These are phyloP conservation scores for Phoenix roebelenii DNA, from an alignment of 176 grass and related monocot species.

Conservation along the genomic window DNA sequence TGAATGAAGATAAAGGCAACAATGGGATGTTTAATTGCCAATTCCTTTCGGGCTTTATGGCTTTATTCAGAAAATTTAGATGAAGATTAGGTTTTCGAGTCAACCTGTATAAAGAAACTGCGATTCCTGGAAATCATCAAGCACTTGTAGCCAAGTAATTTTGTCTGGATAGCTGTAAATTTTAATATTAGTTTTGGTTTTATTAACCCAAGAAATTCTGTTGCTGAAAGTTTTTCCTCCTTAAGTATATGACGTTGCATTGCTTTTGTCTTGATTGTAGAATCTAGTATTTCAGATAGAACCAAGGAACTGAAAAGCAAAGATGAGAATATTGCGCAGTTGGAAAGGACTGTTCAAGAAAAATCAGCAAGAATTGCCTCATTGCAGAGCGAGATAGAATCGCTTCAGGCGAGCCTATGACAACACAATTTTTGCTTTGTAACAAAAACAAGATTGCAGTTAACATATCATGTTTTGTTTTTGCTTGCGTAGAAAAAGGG, in stretches of 20 bases:
- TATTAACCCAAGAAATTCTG: too few relatives aligned
- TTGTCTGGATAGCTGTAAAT: too few relatives aligned
- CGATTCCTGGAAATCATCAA: too few relatives aligned
- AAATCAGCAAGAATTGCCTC: slow-evolving; percentile 40
- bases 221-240: neutral
- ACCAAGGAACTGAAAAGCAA: slow-evolving; percentile 53
- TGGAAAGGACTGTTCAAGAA: slow-evolving; percentile 35
- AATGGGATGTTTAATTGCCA: too few relatives aligned
- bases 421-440: too few relatives aligned
- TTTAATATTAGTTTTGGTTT: too few relatives aligned
- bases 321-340: slow-evolving; percentile 35
- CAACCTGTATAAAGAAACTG: too few relatives aligned
- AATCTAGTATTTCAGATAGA: slow-evolving; percentile 33
- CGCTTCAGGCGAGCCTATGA: slow-evolving; percentile 34
- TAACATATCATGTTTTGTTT: neutral
- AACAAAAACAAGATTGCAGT: neutral
- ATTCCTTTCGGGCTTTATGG: too few relatives aligned
- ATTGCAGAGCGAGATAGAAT: slow-evolving; percentile 55
- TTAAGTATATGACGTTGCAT: neutral
- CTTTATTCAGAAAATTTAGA: too few relatives aligned
- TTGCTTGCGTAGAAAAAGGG: slow-evolving; percentile 4
- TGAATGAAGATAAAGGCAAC: too few relatives aligned
- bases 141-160: too few relatives aligned
- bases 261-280: slow-evolving; percentile 20
- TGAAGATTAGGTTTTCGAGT: too few relatives aligned